A percentile compares a stretch with the other conserved stretches of the same genome.
phyloP scores from a whole-genome alignment of 768 basidiomycete genomes.

The Hydnum rufescens region DNA sequence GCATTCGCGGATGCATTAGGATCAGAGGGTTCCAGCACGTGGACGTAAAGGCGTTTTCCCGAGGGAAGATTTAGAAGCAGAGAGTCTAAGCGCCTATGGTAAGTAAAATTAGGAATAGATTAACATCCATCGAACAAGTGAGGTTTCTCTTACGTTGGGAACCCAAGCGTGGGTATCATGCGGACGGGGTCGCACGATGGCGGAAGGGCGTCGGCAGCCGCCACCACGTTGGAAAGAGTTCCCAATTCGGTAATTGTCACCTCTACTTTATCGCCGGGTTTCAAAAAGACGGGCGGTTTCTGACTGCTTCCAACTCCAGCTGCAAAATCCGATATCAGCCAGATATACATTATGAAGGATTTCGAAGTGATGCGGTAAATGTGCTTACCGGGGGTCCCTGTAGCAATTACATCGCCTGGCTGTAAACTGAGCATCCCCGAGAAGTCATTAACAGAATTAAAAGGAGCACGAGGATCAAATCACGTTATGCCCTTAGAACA shows the following conservation, averaged over 20 bases:
- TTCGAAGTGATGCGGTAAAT: not conserved
- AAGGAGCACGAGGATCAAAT: conserved; percentile 9
- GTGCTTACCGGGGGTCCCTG: conserved; percentile 13
- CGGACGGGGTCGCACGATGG: not conserved
- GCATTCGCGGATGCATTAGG: too few species aligned
- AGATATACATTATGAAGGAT: not conserved
- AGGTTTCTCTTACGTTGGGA: too few species aligned
- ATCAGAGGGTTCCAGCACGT: too few species aligned
- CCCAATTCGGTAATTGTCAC: conserved; percentile 15
- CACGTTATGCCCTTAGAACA: conserved; percentile 14
- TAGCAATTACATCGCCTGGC: conserved; percentile 15
- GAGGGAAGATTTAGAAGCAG: too few species aligned
- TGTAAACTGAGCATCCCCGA: not conserved
- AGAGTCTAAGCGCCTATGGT: too few species aligned
- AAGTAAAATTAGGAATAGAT: too few species aligned
- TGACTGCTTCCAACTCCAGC: conserved; percentile 13
- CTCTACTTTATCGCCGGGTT: conserved; percentile 14
- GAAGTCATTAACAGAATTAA: not conserved
- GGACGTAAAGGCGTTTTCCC: too few species aligned
- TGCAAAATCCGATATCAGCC: not conserved
- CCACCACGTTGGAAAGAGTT: conserved; percentile 11
- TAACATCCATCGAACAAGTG: too few species aligned
- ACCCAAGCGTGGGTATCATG: too few species aligned
- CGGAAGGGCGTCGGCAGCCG: not conserved
- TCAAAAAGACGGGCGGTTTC: conserved; percentile 11